These are phyloP conservation scores for Fusarium nurragi DNA, from an alignment of 2,329 filamentous ascomycete genomes.

Conservation along the genomic window DNA sequence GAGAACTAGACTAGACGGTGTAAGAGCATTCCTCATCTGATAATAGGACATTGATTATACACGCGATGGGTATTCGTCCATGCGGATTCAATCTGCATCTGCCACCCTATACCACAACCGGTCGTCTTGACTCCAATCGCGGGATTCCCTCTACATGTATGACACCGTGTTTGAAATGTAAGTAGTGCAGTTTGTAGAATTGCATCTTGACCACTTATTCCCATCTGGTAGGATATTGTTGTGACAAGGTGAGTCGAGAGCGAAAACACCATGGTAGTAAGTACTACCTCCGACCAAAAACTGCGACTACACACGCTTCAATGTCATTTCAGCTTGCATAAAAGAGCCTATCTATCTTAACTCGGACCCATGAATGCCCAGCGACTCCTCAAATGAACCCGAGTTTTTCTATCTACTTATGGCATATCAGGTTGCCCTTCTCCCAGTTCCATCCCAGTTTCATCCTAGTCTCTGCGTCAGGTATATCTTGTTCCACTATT, in stretches of 20 bases:
- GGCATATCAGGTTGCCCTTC: slow-evolving; percentile 22
- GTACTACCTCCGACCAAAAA: background rate
- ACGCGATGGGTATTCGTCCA: too few relatives aligned
- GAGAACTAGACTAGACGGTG: background rate
- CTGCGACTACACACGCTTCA: background rate
- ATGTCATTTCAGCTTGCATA: slow-evolving; percentile 7
- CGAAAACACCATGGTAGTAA: background rate
- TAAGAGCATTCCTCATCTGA: background rate
- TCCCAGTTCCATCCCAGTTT: slow-evolving; percentile 5
- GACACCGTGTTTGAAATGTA: background rate
- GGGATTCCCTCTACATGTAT: background rate
- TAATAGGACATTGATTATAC: background rate
- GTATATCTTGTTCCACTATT: slow-evolving; percentile 33
- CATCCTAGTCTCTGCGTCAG: slow-evolving; percentile 1
- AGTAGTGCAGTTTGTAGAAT: background rate
- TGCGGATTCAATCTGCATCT: background rate
- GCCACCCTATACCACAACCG: background rate
- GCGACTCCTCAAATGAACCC: slow-evolving; percentile 19
- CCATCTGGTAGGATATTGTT: too few relatives aligned
- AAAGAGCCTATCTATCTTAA: slow-evolving; percentile 34
- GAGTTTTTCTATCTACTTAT: slow-evolving; percentile 29
- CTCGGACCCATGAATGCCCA: slow-evolving; percentile 27
- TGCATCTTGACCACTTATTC: background rate
- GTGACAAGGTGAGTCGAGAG: too few relatives aligned
- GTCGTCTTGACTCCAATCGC: background rate